A percentile compares a stretch with the other conserved stretches of the same genome.
Conservation (phyloP, 805 yeast species). For the Metschnikowia hibisci region DNA sequence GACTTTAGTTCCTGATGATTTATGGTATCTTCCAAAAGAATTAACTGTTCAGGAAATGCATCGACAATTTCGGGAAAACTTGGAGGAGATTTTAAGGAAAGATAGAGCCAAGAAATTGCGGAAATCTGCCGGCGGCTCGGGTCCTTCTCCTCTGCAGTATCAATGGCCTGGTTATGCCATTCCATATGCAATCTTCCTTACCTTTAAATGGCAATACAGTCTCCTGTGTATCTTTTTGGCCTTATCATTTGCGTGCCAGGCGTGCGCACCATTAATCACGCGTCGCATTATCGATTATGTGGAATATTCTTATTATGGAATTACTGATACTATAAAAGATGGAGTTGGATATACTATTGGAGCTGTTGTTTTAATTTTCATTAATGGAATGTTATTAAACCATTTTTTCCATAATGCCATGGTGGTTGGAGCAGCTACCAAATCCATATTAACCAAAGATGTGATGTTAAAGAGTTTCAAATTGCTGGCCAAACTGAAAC, state of each 20-base stretch:
- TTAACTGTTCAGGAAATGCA: constrained; percentile 37
- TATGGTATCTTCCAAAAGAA: constrained; percentile 34
- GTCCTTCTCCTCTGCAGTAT: constrained; percentile 20
- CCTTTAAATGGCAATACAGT: constrained; percentile 46
- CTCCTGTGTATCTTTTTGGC: constrained; percentile 40
- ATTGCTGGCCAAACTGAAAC: constrained; percentile 31
- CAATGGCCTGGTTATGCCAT: constrained; percentile 40
- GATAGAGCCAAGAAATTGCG: constrained; percentile 20
- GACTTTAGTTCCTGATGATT: constrained; percentile 35
- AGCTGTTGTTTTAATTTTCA: constrained; percentile 49
- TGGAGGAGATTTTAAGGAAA: constrained; percentile 21
- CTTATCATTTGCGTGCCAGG: constrained; percentile 44
- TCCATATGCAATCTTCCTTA: constrained; percentile 43
- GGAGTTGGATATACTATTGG: constrained; percentile 82
- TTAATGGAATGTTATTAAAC: constrained; percentile 38
- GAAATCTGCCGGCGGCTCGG: constrained; percentile 1
- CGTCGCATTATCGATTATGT: constrained; percentile 63
- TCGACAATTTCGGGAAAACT: constrained; percentile 22
- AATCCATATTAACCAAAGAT: constrained; percentile 38
- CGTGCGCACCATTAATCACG: constrained; percentile 64
- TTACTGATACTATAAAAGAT: constrained; percentile 40
- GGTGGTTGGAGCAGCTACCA: constrained; percentile 41
- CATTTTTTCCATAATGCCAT: constrained; percentile 42
- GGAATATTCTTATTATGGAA: constrained; percentile 44
- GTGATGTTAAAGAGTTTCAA: constrained; percentile 38